phyloP scores from a whole-genome alignment of 306 rosid species.

The Oemleria cerasiformis region DNA sequence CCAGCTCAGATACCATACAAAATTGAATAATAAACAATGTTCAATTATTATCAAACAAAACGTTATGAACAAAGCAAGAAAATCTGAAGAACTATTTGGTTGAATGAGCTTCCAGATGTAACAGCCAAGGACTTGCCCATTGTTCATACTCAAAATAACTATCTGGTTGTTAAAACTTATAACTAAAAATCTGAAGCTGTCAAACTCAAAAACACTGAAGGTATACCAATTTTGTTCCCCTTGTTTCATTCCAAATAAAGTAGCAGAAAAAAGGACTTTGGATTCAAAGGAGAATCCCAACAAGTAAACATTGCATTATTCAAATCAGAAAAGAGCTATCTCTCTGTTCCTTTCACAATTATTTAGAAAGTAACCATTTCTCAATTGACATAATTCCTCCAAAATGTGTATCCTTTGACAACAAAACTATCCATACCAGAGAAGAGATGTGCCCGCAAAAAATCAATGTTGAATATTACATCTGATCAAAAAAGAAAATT shows the following conservation, averaged over 20 bases:
- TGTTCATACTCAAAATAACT: neutral
- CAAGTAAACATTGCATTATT: neutral
- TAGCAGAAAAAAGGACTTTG: neutral
- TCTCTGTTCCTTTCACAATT: neutral
- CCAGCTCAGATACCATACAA: constrained; percentile 13
- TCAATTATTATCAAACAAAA: neutral
- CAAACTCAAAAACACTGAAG: neutral
- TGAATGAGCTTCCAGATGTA: neutral
- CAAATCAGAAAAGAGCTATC: neutral
- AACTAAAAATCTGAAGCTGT: neutral
- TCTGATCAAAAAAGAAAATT: neutral
- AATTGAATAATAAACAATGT: neutral
- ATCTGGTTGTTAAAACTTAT: neutral
- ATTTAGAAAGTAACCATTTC: neutral
- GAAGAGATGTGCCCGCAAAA: neutral
- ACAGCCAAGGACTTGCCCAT: neutral
- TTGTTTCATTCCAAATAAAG: neutral
- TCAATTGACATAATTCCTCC: neutral
- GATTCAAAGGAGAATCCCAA: neutral
- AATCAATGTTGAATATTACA: neutral
- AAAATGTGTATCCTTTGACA: neutral
- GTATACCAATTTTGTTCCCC: neutral
- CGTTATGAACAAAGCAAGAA: neutral
- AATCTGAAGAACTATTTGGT: neutral
- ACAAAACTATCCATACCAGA: neutral